A percentile compares a stretch with the other conserved stretches of the same genome.
phyloP scores from a whole-genome alignment of 208 protist genomes.

The Ichthyophonus hoferi region DNA sequence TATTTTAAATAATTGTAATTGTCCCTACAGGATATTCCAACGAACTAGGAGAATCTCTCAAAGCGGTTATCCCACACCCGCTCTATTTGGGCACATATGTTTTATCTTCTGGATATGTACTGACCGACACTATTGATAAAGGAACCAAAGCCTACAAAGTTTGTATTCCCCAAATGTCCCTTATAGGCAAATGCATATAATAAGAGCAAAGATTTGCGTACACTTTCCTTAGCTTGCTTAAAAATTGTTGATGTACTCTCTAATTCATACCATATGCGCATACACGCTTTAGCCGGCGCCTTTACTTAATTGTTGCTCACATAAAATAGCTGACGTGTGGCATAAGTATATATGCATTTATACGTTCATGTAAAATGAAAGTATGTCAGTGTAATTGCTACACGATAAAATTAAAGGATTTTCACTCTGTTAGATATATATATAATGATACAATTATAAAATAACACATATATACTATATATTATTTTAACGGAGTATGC shows the following conservation, averaged over 20 bases:
- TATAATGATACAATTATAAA: background rate
- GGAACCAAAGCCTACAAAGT: slow-evolving; percentile 3
- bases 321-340: background rate
- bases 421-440: background rate
- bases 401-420: background rate
- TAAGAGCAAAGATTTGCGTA: too few species aligned
- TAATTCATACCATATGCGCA: background rate
- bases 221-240: background rate
- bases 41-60: slow-evolving; percentile 27
- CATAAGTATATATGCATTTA: background rate
- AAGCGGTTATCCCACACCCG: background rate
- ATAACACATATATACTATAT: background rate
- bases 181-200: background rate
- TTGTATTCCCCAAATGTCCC: background rate
- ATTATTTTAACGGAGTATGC: too few species aligned
- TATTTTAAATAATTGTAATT: too few species aligned
- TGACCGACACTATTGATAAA: background rate
- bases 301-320: background rate
- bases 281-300: background rate
- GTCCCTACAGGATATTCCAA: slow-evolving; percentile 25
- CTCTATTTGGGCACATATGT: slow-evolving; percentile 9
- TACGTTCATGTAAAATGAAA: background rate
- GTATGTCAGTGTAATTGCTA: background rate
- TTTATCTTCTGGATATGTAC: slow-evolving; percentile 7
- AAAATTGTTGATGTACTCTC: background rate